A percentile compares a stretch with the other conserved stretches of the same genome.
phyloP scores from a whole-genome alignment of 805 yeast species.

The Suhomyces faveliae region DNA sequence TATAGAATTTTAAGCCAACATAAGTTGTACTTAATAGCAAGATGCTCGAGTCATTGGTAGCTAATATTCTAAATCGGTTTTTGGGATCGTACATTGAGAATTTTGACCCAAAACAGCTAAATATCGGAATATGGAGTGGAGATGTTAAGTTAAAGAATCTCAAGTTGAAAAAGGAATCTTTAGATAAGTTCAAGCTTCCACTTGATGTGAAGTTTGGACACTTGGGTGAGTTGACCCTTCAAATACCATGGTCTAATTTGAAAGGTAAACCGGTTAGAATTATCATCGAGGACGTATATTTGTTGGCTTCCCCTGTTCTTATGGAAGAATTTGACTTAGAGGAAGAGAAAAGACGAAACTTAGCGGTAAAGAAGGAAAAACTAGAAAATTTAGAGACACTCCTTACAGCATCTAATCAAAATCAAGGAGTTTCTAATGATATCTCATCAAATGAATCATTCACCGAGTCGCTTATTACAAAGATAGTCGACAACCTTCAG shows the following conservation, averaged over 20 bases:
- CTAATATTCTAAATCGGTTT: conserved; percentile 58
- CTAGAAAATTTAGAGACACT: conserved; percentile 65
- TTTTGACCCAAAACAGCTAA: conserved; percentile 91
- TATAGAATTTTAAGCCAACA: background rate
- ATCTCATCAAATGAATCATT: conserved; percentile 69
- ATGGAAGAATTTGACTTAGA: conserved; percentile 53
- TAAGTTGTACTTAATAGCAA: background rate
- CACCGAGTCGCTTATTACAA: conserved; percentile 82
- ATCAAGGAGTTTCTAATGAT: conserved; percentile 29
- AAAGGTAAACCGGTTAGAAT: conserved; percentile 91
- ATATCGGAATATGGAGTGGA: conserved; percentile 97
- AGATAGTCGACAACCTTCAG: conserved; percentile 90
- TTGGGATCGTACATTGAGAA: conserved; percentile 82
- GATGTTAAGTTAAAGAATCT: conserved; percentile 84
- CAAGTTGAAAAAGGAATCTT: conserved; percentile 78
- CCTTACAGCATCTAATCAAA: conserved; percentile 43
- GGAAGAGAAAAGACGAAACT: conserved; percentile 58
- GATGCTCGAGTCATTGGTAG: conserved; percentile 69
- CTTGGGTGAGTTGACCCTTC: conserved; percentile 82
- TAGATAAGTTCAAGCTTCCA: conserved; percentile 84
- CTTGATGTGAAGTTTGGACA: conserved; percentile 86
- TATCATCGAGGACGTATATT: conserved; percentile 78
- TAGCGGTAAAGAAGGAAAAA: conserved; percentile 64
- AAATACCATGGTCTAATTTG: conserved; percentile 95
- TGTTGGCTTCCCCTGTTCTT: conserved; percentile 75